Evolutionary conservation across 139 green algal species (phyloP).

Genomic region (Micractinium sp.): DNA sequence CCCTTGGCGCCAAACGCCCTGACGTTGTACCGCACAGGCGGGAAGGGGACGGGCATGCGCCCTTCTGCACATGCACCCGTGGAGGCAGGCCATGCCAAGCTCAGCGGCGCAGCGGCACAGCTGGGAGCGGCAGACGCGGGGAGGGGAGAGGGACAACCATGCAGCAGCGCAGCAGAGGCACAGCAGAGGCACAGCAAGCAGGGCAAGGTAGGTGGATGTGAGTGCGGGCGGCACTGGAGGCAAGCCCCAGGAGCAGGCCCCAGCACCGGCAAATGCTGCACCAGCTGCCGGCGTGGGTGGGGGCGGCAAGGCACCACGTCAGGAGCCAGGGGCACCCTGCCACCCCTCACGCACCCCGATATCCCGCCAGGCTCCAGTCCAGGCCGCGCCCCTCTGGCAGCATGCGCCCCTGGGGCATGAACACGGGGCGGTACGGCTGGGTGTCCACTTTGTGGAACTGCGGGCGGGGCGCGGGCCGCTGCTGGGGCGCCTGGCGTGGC

Average conservation of each 20-base stretch:
- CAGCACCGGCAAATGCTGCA: too few relatives aligned
- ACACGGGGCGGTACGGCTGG: background rate
- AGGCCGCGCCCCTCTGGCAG: background rate
- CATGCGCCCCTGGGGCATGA: background rate
- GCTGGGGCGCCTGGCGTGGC: background rate
- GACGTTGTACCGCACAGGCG: background rate
- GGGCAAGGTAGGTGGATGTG: background rate
- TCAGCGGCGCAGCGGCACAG: background rate
- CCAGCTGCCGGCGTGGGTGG: too few relatives aligned
- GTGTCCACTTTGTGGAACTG: background rate
- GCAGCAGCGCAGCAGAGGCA: too few relatives aligned
- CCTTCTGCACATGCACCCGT: background rate
- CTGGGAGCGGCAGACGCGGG: background rate
- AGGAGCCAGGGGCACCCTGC: background rate
- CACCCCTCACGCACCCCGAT: background rate
- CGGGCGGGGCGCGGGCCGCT: background rate
- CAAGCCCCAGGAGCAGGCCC: too few relatives aligned
- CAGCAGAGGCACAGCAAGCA: too few relatives aligned
- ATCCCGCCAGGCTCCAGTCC: slow-evolving; percentile 3
- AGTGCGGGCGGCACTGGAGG: too few relatives aligned
- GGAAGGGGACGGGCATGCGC: background rate
- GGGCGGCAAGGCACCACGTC: background rate
- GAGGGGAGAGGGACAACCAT: too few relatives aligned
- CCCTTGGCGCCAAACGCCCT: background rate
- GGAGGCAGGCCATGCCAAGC: background rate